phyloP scores from a whole-genome alignment of 2,329 filamentous ascomycete species.

The Diaporthe velutina region DNA sequence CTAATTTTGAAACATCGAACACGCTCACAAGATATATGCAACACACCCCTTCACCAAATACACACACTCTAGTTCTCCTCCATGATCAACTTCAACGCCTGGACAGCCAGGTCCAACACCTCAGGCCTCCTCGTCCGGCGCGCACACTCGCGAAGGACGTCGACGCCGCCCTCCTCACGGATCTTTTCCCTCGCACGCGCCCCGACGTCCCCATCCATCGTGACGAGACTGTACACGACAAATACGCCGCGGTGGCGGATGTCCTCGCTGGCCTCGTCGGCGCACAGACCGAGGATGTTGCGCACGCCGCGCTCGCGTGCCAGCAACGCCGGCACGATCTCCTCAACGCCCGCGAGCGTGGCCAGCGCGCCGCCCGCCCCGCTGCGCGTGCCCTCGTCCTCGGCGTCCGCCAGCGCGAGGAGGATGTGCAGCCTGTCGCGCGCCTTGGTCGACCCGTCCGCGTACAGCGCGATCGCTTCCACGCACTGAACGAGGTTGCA shows the following conservation, averaged over 20 bases:
- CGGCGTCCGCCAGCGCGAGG: slow-evolving; percentile 87
- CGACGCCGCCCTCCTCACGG: slow-evolving; percentile 72
- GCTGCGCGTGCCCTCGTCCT: slow-evolving; percentile 82
- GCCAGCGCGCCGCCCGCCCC: slow-evolving; percentile 92
- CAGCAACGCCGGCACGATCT: slow-evolving; percentile 78
- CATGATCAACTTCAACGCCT: slow-evolving; percentile 78
- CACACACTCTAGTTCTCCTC: slow-evolving; percentile 47
- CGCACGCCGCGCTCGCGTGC: slow-evolving; percentile 78
- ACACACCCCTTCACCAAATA: not conserved
- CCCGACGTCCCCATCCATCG: slow-evolving; percentile 75
- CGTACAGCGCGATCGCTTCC: slow-evolving; percentile 76
- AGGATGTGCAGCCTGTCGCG: slow-evolving; percentile 84
- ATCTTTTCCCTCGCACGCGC: slow-evolving; percentile 71
- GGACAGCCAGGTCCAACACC: slow-evolving; percentile 78
- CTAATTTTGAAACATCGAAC: not conserved
- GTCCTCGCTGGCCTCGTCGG: slow-evolving; percentile 75
- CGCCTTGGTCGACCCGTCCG: slow-evolving; percentile 75
- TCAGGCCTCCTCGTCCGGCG: slow-evolving; percentile 77
- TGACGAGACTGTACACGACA: slow-evolving; percentile 79
- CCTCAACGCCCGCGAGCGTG: slow-evolving; percentile 83
- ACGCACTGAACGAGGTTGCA: slow-evolving; percentile 87
- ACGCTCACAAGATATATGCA: slow-evolving; percentile 22
- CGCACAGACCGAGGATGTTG: slow-evolving; percentile 84
- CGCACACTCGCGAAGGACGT: slow-evolving; percentile 77
- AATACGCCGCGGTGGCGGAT: slow-evolving; percentile 81